Conservation (phyloP, 495 filamentous ascomycete genomes). For the Lophium mytilinum region DNA sequence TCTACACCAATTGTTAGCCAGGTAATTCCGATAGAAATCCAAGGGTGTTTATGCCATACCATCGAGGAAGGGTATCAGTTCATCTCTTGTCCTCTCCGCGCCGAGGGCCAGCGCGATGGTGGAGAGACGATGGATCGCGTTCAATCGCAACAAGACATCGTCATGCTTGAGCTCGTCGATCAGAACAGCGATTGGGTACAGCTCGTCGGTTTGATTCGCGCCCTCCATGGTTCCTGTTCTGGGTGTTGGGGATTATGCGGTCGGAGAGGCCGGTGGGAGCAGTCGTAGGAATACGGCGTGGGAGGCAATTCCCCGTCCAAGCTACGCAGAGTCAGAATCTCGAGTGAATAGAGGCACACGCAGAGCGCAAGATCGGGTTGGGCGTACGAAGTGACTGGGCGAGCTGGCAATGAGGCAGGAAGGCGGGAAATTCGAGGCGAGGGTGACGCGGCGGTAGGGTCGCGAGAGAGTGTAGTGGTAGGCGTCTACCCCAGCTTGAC, state of each 20-base stretch:
- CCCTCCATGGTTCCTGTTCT: constrained; percentile 49
- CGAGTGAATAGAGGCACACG: background rate
- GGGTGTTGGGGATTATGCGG: background rate
- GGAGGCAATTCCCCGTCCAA: background rate
- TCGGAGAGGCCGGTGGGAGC: background rate
- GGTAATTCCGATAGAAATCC: background rate
- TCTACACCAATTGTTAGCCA: constrained; percentile 45
- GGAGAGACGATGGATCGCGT: constrained; percentile 94
- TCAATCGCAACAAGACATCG: constrained; percentile 92
- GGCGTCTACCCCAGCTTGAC: background rate
- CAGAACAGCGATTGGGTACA: constrained; percentile 97
- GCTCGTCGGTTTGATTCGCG: constrained; percentile 80
- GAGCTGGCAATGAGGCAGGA: background rate
- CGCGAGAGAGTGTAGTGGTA: background rate
- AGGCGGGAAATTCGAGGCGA: background rate
- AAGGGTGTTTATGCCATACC: constrained; percentile 48
- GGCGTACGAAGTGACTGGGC: background rate
- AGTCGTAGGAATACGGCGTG: background rate
- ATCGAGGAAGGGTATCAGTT: constrained; percentile 97
- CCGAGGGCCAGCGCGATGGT: constrained; percentile 95
- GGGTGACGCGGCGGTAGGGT: background rate
- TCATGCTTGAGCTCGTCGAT: constrained; percentile 99
- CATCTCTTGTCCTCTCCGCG: constrained; percentile 89
- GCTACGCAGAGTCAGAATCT: background rate
- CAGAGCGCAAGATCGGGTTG: background rate